Percentiles rank a stretch among this genome's conserved stretches.
Conservation (phyloP, 805 yeast genomes). For the Candida nemodendra region DNA sequence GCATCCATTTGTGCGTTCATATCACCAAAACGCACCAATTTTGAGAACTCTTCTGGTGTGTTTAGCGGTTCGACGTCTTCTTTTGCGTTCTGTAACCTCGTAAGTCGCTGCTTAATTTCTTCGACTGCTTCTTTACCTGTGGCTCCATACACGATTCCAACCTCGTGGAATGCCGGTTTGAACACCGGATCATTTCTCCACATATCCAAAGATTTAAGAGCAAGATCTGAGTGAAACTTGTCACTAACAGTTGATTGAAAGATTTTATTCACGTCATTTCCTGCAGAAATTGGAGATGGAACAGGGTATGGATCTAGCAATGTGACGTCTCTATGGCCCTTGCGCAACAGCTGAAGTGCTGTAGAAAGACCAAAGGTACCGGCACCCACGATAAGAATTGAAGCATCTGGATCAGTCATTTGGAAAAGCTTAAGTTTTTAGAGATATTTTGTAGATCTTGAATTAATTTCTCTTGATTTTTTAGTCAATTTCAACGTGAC, state of each 20-base stretch:
- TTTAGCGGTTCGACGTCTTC: background rate
- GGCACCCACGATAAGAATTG: slow-evolving; percentile 38
- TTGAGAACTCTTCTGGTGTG: background rate
- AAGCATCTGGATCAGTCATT: slow-evolving; percentile 1
- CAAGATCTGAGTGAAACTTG: slow-evolving; percentile 28
- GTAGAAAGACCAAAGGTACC: slow-evolving; percentile 47
- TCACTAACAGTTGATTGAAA: slow-evolving; percentile 30
- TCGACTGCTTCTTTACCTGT: slow-evolving; percentile 35
- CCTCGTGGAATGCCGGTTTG: background rate
- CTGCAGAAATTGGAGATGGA: slow-evolving; percentile 41
- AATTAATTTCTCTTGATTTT: background rate
- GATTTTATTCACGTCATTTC: slow-evolving; percentile 43
- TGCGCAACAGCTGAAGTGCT: slow-evolving; percentile 35
- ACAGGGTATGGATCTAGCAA: slow-evolving; percentile 33
- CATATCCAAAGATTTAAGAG: slow-evolving; percentile 33
- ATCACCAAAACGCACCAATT: background rate
- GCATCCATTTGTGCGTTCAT: background rate
- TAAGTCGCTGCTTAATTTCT: background rate
- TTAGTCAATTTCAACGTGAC: background rate
- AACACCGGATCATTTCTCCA: slow-evolving; percentile 34
- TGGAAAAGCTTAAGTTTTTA: background rate
- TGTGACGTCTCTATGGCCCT: slow-evolving; percentile 32
- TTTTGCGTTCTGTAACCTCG: background rate
- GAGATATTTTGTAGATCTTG: slow-evolving; percentile 1
- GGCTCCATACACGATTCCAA: slow-evolving; percentile 2